A percentile compares a stretch with the other conserved stretches of the same genome.
Evolutionary conservation across 2,329 filamentous ascomycete species (phyloP).

Genomic region (Trichoderma breve): DNA sequence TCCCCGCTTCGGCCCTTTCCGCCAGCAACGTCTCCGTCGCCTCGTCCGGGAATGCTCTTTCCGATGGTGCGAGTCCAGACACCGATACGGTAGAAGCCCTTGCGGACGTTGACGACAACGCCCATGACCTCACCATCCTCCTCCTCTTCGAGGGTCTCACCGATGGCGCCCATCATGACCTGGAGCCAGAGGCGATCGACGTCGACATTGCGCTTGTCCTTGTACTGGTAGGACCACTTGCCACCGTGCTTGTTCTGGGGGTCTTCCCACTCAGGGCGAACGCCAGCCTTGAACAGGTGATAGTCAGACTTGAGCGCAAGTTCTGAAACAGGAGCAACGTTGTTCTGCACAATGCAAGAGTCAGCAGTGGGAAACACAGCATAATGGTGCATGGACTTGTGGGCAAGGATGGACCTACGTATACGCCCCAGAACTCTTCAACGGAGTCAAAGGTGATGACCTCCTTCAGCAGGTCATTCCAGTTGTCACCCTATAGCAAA

Average conservation of each 20-base stretch:
- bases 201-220: conserved; percentile 86
- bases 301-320: conserved; percentile 98
- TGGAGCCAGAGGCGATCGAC: conserved; percentile 97
- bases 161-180: conserved; percentile 93
- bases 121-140: conserved; percentile 98
- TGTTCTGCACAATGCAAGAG: conserved; percentile 66
- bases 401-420: conserved; percentile 61
- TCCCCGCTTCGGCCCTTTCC: conserved; percentile 75
- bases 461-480: conserved; percentile 97
- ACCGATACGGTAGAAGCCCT: conserved; percentile 96
- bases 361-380: neutral
- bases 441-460: conserved; percentile 98
- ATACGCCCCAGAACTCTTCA: conserved; percentile 99
- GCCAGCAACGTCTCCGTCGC: conserved; percentile 68
- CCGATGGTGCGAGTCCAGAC: conserved; percentile 96
- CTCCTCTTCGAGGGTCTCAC: conserved; percentile 94
- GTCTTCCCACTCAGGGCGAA: conserved; percentile 98
- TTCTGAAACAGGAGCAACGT: conserved; percentile 93
- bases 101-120: conserved; percentile 97
- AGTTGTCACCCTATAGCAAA: conserved; percentile 78
- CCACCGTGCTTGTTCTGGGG: conserved; percentile 98
- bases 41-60: conserved; percentile 74
- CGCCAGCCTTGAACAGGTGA: conserved; percentile 96
- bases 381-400: neutral
- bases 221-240: conserved; percentile 98